phyloP scores from a whole-genome alignment of 345 rosid genomes.

The Dimocarpus longan region DNA sequence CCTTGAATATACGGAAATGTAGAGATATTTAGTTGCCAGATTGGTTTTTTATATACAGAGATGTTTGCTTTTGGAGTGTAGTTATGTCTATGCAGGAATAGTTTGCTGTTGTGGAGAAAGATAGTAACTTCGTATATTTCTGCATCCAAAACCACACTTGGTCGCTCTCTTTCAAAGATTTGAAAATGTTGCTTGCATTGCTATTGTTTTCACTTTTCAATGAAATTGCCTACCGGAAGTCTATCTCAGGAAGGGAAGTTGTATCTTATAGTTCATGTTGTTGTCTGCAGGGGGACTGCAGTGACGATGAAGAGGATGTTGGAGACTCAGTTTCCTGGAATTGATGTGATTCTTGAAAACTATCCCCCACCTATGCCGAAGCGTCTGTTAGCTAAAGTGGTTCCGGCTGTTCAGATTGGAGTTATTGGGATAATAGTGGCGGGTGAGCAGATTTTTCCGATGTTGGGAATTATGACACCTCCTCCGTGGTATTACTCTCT shows the following conservation, averaged over 20 bases:
- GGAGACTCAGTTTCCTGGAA: constrained; percentile 73
- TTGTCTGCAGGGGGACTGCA: constrained; percentile 66
- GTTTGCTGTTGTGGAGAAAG: no score
- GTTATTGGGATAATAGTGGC: constrained; percentile 70
- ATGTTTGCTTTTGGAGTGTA: no score
- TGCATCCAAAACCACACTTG: no score
- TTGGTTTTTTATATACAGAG: no score
- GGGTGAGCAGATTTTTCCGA: constrained; percentile 77
- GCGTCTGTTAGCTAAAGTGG: constrained; percentile 62
- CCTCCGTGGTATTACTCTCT: constrained; percentile 74
- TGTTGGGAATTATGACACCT: constrained; percentile 65
- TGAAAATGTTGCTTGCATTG: no score
- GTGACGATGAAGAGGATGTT: constrained; percentile 80
- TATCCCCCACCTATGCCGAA: constrained; percentile 80
- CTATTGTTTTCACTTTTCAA: not conserved
- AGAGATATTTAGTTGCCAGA: no score
- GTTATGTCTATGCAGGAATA: no score
- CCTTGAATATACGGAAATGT: no score
- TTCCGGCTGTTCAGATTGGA: constrained; percentile 70
- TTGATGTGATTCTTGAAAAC: constrained; percentile 74
- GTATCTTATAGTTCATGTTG: not conserved
- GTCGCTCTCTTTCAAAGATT: no score
- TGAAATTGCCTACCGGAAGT: not conserved
- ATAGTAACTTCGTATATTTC: no score
- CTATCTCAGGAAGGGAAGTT: not conserved